Evolutionary conservation across 2,329 filamentous ascomycete genomes (phyloP).

Genomic region (Sordariomycetes sp.): DNA sequence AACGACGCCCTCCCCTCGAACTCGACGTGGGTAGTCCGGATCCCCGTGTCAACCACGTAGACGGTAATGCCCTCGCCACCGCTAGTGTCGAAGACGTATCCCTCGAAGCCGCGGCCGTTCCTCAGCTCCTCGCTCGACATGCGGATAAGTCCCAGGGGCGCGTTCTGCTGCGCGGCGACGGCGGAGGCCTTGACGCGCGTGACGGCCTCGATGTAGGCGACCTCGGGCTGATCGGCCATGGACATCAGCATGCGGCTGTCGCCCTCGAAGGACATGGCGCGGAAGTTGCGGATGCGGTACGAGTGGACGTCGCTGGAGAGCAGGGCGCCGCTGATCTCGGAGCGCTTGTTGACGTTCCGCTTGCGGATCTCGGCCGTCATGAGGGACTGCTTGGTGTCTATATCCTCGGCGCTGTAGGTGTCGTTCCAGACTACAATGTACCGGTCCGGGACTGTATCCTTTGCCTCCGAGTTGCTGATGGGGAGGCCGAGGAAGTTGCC

Average conservation of each 20-base stretch:
- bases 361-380: constrained; percentile 37
- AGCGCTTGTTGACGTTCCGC: constrained; percentile 40
- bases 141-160: constrained; percentile 38
- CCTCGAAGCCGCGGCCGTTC: constrained; percentile 13
- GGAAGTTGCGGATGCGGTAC: constrained; percentile 30
- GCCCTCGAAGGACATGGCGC: constrained; percentile 37
- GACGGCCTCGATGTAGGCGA: constrained; percentile 41
- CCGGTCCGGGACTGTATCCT: constrained; percentile 36
- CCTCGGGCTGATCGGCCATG: constrained; percentile 32
- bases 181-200: constrained; percentile 28
- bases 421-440: constrained; percentile 56
- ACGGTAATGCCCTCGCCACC: constrained; percentile 43
- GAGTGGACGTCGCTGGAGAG: constrained; percentile 32
- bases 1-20: constrained; percentile 41
- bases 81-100: constrained; percentile 37
- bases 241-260: constrained; percentile 34
- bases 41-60: constrained; percentile 55
- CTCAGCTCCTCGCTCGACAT: constrained; percentile 27
- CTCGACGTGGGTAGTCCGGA: constrained; percentile 39
- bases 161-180: constrained; percentile 35
- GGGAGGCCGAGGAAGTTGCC: constrained; percentile 24
- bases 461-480: constrained; percentile 33
- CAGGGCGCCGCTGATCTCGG: constrained; percentile 25
- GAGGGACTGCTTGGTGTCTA: constrained; percentile 33
- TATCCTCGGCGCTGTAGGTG: constrained; percentile 30